Evolutionary conservation across 768 basidiomycete genomes (phyloP), one percentile per base, ranked within the genome.

Genomic region (Cystofilobasidium capitatum): DNA sequence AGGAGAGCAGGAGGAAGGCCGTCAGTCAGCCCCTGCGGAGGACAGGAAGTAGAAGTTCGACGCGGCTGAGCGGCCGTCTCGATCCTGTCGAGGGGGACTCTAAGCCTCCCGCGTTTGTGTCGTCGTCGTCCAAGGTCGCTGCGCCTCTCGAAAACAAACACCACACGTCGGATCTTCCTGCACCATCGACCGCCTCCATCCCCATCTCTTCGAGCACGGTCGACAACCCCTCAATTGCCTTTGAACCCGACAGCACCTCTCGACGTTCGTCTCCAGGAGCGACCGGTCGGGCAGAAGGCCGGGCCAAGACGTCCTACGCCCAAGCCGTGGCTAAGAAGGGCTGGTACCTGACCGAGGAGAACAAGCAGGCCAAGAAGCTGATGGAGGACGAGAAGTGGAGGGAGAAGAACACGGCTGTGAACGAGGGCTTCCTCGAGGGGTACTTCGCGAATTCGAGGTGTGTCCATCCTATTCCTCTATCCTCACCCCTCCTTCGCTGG

Each of bases 321-420:
- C 58, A 37, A n/a, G 22, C 9, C 36, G 47, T 26, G 2, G 31
- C 51, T 20, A 55, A 55, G 31, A 33, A 31, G 51, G 29, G 31
- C 51, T 55, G 31, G 29, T 33, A 33, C 9, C 26, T 33, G 4
- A 8, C 29, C 6, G 24, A 3, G 33, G 59, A 60, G n/a, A 42
- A 60, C 26, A 16, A 12, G 3, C 59, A 39, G 59, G 42, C 59
- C 2, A 60, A 44, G 59, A 24, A 17, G 59, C 37, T 60, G n/a
- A 88, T 98, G 86, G 83, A 86, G 29, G 81, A 90, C 74, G 84
- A 88, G 0, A 83, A 84, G 39, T 98, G 94, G 94, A 83, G 90
- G 24, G 82, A 83, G 26, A 85, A 87, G 26, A 85, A 99, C 75
- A 99, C 96, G 0, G 88, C 91, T 12, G 83, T 85, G 10, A 87